Evolutionary conservation across 2,329 filamentous ascomycete genomes (phyloP), one percentile per base, ranked within the genome.

Genomic region (Aspergillus fructus): DNA sequence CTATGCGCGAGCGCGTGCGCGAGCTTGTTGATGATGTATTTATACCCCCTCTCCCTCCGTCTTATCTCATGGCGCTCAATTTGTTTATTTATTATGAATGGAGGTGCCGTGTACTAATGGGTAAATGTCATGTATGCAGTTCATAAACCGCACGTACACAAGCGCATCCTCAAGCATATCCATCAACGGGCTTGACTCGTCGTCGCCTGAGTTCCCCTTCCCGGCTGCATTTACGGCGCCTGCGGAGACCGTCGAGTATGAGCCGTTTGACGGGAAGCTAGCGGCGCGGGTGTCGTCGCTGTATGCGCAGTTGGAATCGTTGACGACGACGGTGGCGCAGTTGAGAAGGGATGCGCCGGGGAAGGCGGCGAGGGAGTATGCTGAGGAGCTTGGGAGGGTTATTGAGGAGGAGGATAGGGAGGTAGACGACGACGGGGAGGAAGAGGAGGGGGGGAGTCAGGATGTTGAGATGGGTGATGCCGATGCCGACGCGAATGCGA

Each of bases 361-460:
- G 5, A 66, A 69, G 23, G 77, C 77, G 19, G 78, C 79, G 23
- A 69, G 66, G 54, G 64, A 60, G 21, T 79, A 76, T 64, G 70
- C 67, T 15, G 69, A 74, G 37, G 58, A 69, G 37, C 60, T 80
- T 60, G 66, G 60, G 42, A 64, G 62, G 37, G 67, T 66, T 33
- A 61, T 79, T n/a, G 62, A 68, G 30, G 68, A 68, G 24, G 76
- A 79, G 23, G 75, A 77, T 15, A 69, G 73, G 23, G 73, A 77
- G 46, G 71, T 70, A 21, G 53, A 90, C 82, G 59, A 87, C 89
- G 76, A 87, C 89, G 6, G 88, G 85, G 76, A 83, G 66, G 65
- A 71, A 57, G 51, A 55, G 8, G 60, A 62, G 33, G 50, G 59
- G 9, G 53, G 40, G n/a, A 53, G 68, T 6, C 24, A 6, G 45